Evolutionary conservation across 140 eudicot species (phyloP), one percentile per base, ranked within the genome.

Genomic region (Bidens hawaiensis): DNA sequence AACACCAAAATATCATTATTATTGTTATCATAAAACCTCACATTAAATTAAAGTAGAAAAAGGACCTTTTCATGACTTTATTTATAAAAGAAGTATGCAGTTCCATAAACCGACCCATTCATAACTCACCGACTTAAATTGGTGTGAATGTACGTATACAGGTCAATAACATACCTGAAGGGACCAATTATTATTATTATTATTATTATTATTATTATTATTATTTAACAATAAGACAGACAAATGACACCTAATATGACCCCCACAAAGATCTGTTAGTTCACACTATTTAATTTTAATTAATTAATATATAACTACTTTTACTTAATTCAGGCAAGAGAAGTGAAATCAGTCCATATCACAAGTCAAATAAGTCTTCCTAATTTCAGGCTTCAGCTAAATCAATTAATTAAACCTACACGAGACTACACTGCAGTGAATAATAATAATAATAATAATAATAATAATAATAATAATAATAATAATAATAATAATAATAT

Each of bases 221-320:
- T n/a, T n/a, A n/a, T n/a, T n/a, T n/a, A n/a, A n/a, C 56, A 63
- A 26, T 26, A 38, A 25, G 7, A 67, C 63, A 38, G 6, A 65
- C 50, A 22, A 67, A 52, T 38, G 5, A 66, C n/a, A 53, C 34
- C 40, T 52, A 52, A 66, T 52, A 67, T 26, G 24, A 26, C 28
- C 13, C 62, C 62, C 36, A 66, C 62, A 22, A 34, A 18, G 62
- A 34, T 24, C 27, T 24, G 1, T 26, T 40, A n/a, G n/a, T n/a
- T n/a, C 73, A 6, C 48, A 52, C 18, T 34, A 40, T 40, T 55
- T n/a, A n/a, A 27, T 9, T 56, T 41, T 41, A 54, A 56, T 34
- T 7, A 36, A n/a, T n/a, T n/a, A n/a, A n/a, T n/a, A n/a, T n/a
- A n/a, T n/a, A n/a, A n/a, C n/a, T 36, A 36, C 12, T 8, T 3